Evolutionary conservation across 108 stramenopile species (phyloP), one percentile per base, ranked within the genome.

Genomic region (Nitzschia palea): DNA sequence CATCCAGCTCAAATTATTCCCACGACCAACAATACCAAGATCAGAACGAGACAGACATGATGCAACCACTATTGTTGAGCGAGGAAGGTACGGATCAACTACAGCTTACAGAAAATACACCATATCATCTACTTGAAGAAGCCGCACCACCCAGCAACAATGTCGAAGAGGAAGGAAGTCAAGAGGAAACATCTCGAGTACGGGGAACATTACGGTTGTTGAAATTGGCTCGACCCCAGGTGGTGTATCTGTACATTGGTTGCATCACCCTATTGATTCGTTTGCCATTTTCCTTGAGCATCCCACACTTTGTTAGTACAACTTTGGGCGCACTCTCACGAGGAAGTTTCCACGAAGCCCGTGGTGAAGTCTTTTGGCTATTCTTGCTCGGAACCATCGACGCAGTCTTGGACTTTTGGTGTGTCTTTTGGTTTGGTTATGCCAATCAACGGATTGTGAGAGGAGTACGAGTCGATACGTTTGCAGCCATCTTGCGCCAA

Each of bases 341-440:
- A 32, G 77, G 67, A n/a, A 84, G 88, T 28, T 90, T 68, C 51
- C 67, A 79, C 42, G 75, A 68, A 29, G 95, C 95, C 17, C 83
- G 84, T 40, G 64, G 56, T 34, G 81, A 89, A 67, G 80, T 96
- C 10, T 59, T 92, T 2, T 80, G 84, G 27, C 74, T 96, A 33
- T 87, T 96, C 62, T 51, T 90, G n/a, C 56, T 85, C 28, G 95
- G 95, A 4, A 84, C 86, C 0, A 76, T 91, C 27, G 89, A 91
- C 78, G 73, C 84, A 29, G 64, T 72, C 2, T 76, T 96, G 9
- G 95, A 96, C 68, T 96, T 94, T 73, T 96, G 95, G 95, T 89
- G 88, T 32, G 69, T 94, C 9, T 96, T 90, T 55, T 75, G 93
- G 62, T 96, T 96, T 73, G 92, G 91, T 29, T 82, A 90, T 48